Evolutionary conservation across 106 monocot genomes (phyloP).

Genomic region (Acorus calamus): DNA sequence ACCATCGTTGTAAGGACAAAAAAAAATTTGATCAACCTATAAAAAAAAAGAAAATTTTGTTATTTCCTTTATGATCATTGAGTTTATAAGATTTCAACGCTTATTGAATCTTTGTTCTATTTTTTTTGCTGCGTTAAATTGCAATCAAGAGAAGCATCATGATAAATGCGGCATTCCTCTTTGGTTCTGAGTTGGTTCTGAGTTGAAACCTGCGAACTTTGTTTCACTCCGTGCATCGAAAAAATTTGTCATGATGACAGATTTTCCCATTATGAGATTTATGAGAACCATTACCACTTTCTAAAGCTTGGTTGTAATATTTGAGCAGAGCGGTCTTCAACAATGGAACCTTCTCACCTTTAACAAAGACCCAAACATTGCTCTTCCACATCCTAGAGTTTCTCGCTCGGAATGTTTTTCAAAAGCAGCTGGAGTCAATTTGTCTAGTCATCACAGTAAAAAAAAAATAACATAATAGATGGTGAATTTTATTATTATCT

Average conservation of each 20-base stretch:
- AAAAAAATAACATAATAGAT: background rate
- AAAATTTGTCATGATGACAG: constrained; percentile 64
- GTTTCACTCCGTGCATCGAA: constrained; percentile 42
- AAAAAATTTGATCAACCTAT: no score
- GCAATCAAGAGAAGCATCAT: constrained; percentile 48
- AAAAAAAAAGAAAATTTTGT: no score
- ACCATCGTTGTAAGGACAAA: no score
- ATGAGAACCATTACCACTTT: constrained; percentile 29
- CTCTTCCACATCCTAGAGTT: constrained; percentile 64
- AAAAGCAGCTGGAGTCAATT: constrained; percentile 70
- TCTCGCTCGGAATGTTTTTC: constrained; percentile 73
- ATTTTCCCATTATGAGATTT: constrained; percentile 35
- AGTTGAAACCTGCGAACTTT: constrained; percentile 69
- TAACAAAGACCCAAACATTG: constrained; percentile 69
- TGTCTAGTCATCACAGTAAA: constrained; percentile 31
- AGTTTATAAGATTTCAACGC: no score
- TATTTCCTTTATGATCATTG: no score
- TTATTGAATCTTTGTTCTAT: no score
- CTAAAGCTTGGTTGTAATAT: constrained; percentile 49
- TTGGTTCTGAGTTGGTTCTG: constrained; percentile 48
- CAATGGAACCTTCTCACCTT: constrained; percentile 69
- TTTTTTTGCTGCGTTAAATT: no score
- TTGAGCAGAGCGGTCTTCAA: constrained; percentile 56
- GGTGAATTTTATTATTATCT: no score
- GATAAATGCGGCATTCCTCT: constrained; percentile 66